Percentiles rank a stretch among this genome's conserved stretches.
Evolutionary conservation across 1,284 basidiomycete genomes (phyloP).

Genomic region (Bothia castanella): DNA sequence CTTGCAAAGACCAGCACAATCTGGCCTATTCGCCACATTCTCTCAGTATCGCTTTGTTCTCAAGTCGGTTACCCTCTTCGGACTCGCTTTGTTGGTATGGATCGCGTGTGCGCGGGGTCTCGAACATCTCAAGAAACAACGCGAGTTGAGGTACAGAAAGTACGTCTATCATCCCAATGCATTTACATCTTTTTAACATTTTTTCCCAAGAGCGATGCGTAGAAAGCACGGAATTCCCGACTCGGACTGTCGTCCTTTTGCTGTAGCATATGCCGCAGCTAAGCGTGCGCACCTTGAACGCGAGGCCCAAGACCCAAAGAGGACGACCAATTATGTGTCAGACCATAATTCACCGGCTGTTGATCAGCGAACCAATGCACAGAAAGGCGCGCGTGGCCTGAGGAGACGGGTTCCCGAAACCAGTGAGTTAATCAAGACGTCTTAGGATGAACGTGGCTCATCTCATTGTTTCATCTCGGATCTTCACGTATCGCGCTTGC

Average conservation of each 20-base stretch:
- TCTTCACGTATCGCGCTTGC: constrained; percentile 16
- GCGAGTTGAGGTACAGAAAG: constrained; percentile 58
- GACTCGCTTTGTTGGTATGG: constrained; percentile 36
- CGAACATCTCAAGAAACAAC: constrained; percentile 45
- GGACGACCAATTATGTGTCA: constrained; percentile 25
- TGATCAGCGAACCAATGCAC: constrained; percentile 30
- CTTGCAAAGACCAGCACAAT: constrained; percentile 37
- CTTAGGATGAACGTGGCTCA: constrained; percentile 23
- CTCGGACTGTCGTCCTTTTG: constrained; percentile 72
- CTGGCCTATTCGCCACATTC: constrained; percentile 28
- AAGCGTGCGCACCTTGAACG: constrained; percentile 47
- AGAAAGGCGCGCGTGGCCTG: constrained; percentile 25
- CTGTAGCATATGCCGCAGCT: constrained; percentile 75
- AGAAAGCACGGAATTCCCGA: constrained; percentile 78
- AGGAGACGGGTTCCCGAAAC: constrained; percentile 34
- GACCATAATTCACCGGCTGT: constrained; percentile 22
- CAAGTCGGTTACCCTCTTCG: constrained; percentile 37
- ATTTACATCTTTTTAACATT: constrained; percentile 12
- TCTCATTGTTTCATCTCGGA: constrained; percentile 25
- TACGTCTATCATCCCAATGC: constrained; percentile 33
- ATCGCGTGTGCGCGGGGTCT: constrained; percentile 36
- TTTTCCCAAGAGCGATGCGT: constrained; percentile 47
- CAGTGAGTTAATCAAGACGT: constrained; percentile 30
- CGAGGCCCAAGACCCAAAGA: constrained; percentile 36
- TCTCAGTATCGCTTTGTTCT: constrained; percentile 36